Conservation (phyloP, 169 alveolate genomes). For the Plasmodium cynomolgi region DNA sequence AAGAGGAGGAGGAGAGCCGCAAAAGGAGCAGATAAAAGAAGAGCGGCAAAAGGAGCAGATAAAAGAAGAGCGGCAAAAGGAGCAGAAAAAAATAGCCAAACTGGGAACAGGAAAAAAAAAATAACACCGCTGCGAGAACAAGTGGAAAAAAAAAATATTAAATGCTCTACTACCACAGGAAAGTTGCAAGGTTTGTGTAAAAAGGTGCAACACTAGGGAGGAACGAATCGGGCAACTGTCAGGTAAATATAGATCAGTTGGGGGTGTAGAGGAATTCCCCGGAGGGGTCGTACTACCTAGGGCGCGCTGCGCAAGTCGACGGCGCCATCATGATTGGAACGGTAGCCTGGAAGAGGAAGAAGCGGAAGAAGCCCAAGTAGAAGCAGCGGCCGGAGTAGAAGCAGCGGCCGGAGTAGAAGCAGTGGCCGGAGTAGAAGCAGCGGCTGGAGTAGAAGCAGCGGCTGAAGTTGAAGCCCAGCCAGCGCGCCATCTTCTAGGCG, state of each 20-base stretch:
- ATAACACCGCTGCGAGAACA: background rate
- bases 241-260: background rate
- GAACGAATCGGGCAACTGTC: background rate
- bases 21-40: background rate
- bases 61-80: background rate
- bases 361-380: background rate
- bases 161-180: background rate
- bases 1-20: background rate
- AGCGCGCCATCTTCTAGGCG: background rate
- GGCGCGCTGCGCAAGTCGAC: background rate
- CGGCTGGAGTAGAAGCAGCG: background rate
- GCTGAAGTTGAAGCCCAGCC: background rate
- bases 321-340: background rate
- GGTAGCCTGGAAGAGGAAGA: background rate
- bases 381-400: background rate
- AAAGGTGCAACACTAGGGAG: conserved; percentile 1
- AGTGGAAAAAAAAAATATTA: background rate
- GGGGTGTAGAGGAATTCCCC: background rate
- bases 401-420: background rate
- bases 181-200: background rate
- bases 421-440: background rate
- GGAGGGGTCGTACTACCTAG: background rate
- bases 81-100: background rate
- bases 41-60: background rate
- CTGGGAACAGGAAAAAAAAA: background rate